Base-by-base conservation (phyloP, 2,329 filamentous ascomycete genomes). In the Fusarium incarnatum region DNA sequence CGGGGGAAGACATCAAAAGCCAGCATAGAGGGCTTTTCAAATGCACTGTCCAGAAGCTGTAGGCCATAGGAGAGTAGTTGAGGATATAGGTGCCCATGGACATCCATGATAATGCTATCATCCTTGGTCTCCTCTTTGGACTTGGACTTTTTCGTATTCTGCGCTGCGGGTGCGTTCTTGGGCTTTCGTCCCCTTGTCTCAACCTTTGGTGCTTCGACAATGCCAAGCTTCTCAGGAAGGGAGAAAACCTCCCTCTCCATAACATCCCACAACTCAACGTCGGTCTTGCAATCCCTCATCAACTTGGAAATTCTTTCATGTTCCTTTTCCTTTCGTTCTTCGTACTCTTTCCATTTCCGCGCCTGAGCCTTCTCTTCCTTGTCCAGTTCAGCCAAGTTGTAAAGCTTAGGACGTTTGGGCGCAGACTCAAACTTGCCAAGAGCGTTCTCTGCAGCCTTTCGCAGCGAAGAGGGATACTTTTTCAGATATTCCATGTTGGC, bases 211-310 rank as follows among this genome's bases (percentile, higher is more conserved):
- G 40, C 54, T 27, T 81, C 77, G 56, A 81, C 76, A 15, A 92
- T 81, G 13, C 88, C 86, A 22, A 93, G 79, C 62, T 81, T 85
- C 6, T 79, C 76, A 1, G 91, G 85, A 67, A 90, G 79, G 2
- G 84, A 82, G 71, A 94, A 92, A 15, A 94, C 89, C 53, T 93
- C 86, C 7, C 81, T 77, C 65, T 93, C 88, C 76, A 94, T 82
- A 5, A 91, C 78, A 9, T 87, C 77, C 91, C 92, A 94, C 12
- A 94, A 81, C 53, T 88, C 87, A 22, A 84, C 79, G 71, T 94
- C 92, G 1, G 87, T 87, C 61, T 81, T 71, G 20, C 89, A 89
- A 3, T 73, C 76, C 13, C 81, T 78, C 81, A 94, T 86, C 41
- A 87, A 73, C 8, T 71, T 67, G 66, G 87, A 85, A 11, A 93